These are phyloP conservation scores for Mayamaea pseudoterrestris DNA, from an alignment of 108 stramenopile species.

Conservation along the genomic window DNA sequence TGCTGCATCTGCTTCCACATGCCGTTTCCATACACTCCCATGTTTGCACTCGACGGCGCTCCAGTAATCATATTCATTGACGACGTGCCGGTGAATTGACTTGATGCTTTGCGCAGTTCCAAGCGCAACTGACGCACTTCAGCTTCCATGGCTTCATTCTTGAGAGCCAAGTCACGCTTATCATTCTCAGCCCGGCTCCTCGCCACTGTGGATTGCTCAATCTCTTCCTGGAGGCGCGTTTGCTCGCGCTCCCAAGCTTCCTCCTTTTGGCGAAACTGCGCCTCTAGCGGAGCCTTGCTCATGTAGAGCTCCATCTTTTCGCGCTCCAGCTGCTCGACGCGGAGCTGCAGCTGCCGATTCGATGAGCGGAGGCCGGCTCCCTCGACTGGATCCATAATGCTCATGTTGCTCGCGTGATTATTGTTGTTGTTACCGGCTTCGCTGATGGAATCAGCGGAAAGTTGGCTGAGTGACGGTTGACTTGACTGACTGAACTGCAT, in stretches of 20 bases:
- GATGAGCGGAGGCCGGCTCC: slow-evolving; percentile 35
- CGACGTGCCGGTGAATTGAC: too few species aligned
- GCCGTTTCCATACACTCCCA: slow-evolving; percentile 20
- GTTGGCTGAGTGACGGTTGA: background rate
- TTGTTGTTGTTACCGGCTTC: slow-evolving; percentile 2
- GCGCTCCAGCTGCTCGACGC: slow-evolving; percentile 60
- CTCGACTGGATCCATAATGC: slow-evolving; percentile 4
- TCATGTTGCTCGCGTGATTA: background rate
- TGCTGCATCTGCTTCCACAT: slow-evolving; percentile 60
- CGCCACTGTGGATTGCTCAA: slow-evolving; percentile 32
- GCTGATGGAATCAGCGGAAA: background rate
- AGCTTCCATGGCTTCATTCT: slow-evolving; percentile 50
- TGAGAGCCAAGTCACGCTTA: slow-evolving; percentile 46
- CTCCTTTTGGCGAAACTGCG: slow-evolving; percentile 73
- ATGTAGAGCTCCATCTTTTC: slow-evolving; percentile 75
- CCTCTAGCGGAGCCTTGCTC: slow-evolving; percentile 81
- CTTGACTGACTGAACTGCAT: background rate
- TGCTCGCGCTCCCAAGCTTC: slow-evolving; percentile 63
- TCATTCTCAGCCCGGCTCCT: slow-evolving; percentile 54
- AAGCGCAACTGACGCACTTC: slow-evolving; percentile 37
- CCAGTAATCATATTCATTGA: too few species aligned
- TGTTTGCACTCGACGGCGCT: too few species aligned
- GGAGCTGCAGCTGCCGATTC: slow-evolving; percentile 52
- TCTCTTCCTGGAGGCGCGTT: slow-evolving; percentile 44
- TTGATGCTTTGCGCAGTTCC: slow-evolving; percentile 52